A percentile compares a stretch with the other conserved stretches of the same genome.
Conservation (phyloP, 805 yeast species). For the Yarrowia sp. region DNA sequence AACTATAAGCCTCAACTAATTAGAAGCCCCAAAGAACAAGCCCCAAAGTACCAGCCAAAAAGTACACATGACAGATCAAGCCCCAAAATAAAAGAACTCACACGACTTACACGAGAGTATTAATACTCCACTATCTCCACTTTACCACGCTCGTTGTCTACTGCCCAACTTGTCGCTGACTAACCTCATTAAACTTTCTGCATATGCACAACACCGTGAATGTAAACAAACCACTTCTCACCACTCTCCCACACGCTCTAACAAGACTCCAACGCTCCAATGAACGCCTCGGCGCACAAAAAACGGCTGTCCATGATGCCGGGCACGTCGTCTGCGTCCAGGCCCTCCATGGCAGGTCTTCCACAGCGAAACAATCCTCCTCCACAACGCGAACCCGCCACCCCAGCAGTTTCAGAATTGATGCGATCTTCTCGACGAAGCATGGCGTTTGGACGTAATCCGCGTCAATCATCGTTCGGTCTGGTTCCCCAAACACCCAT, state of each 20-base stretch:
- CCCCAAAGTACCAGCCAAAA: too few relatives aligned
- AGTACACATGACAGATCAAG: too few relatives aligned
- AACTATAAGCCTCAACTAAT: too few relatives aligned
- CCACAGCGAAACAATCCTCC: constrained; percentile 23
- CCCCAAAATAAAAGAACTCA: too few relatives aligned
- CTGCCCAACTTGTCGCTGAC: too few relatives aligned
- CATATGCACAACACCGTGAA: constrained; percentile 22
- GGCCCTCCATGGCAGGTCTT: constrained; percentile 21
- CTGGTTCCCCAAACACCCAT: constrained; percentile 19
- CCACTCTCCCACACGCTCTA: neutral
- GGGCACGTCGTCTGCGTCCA: constrained; percentile 24
- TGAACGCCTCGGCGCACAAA: constrained; percentile 26
- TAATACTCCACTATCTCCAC: too few relatives aligned
- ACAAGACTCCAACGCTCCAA: neutral
- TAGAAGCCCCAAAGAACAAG: too few relatives aligned
- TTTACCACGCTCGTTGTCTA: too few relatives aligned
- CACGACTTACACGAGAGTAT: too few relatives aligned
- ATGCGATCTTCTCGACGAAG: constrained; percentile 17
- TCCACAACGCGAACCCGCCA: constrained; percentile 17
- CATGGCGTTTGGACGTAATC: constrained; percentile 11
- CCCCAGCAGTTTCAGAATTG: constrained; percentile 12
- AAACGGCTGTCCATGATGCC: constrained; percentile 26
- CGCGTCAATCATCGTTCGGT: constrained; percentile 12
- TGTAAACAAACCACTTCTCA: constrained; percentile 14
- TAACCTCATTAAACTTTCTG: too few relatives aligned